Base-by-base conservation (phyloP, 495 filamentous ascomycete genomes). In the Penicillium crystallinum region DNA sequence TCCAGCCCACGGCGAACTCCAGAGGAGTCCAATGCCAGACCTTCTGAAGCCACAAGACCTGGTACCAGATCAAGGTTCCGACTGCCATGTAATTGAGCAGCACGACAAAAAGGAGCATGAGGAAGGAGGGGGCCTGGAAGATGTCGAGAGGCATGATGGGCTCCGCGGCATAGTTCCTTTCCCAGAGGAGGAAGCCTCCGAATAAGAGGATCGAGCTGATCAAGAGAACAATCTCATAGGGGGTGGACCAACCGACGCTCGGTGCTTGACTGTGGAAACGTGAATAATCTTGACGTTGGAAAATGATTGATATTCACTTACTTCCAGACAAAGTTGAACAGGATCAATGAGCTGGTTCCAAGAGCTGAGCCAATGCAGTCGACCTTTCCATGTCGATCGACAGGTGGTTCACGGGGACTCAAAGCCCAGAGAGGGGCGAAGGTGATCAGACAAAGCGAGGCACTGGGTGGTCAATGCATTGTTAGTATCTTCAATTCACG, bases 271-370 rank as follows among this genome's bases (percentile, higher is more conserved):
- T 80, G 22, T 5, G 11, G 12, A 9, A 6, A 10, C 8, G 47
- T 44, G 9, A 54, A 46, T 46, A 10, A 36, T 2, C 19, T 38
- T 27, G 18, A 33, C 40, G 8, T 23, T 21, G 2, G 14, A 14
- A 8, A 17, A 15, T 21, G 18, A 4, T 4, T 17, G 19, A 8
- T 6, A 1, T 61, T 8, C 25, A 9, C 75, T 63, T 62, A 81
- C 76, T 76, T 80, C 77, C 78, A 81, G 19, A 72, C 72, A 57
- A 80, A 72, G 55, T 77, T 82, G 65, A 81, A 81, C 2, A 79
- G 49, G 10, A 81, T 74, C 23, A 80, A 52, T 1, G 66, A 72
- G 11, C 63, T 62, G 1, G 70, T 66, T 0, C 76, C 74, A 8
- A 82, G 55, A n/a, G 63, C 63, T 1, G 77, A 71, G 5, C 79